phyloP scores from a whole-genome alignment of 148 eudicot species.

The Persicaria maculosa region DNA sequence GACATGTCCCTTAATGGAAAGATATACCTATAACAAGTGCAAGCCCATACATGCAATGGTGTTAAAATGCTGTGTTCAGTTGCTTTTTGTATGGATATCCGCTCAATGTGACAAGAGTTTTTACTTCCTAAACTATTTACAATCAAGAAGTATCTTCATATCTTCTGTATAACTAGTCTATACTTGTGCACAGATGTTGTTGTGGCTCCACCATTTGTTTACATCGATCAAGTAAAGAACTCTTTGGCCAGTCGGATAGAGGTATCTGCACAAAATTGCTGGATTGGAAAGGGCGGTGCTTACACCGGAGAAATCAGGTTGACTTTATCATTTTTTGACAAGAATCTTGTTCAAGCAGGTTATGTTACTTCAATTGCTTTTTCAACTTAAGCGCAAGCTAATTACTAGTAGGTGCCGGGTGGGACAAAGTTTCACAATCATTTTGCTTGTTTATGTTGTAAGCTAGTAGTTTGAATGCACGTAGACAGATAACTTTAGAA shows the following conservation, averaged over 20 bases:
- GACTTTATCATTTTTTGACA: not conserved
- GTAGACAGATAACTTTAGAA: not conserved
- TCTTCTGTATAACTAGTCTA: not conserved
- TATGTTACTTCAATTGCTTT: not conserved
- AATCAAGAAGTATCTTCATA: not conserved
- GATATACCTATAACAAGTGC: not conserved
- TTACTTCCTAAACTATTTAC: not conserved
- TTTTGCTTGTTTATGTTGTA: not conserved
- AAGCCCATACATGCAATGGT: not conserved
- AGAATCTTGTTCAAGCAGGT: not conserved
- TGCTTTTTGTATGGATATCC: not conserved
- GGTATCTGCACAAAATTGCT: slow-evolving; percentile 90
- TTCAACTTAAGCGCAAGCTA: not conserved
- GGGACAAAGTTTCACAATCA: not conserved
- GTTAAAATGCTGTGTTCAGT: not conserved
- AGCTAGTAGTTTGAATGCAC: not conserved
- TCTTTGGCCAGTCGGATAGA: slow-evolving; percentile 68
- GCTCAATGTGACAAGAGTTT: not conserved
- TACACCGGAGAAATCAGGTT: slow-evolving; percentile 99
- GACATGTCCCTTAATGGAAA: not conserved
- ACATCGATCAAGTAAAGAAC: slow-evolving; percentile 83
- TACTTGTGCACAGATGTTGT: slow-evolving; percentile 63
- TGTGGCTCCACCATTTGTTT: slow-evolving; percentile 86
- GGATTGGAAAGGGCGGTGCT: slow-evolving; percentile 96
- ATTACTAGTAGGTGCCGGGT: not conserved